Evolutionary conservation across 495 filamentous ascomycete genomes (phyloP).

Genomic region (Penicillium dipodomyicola): DNA sequence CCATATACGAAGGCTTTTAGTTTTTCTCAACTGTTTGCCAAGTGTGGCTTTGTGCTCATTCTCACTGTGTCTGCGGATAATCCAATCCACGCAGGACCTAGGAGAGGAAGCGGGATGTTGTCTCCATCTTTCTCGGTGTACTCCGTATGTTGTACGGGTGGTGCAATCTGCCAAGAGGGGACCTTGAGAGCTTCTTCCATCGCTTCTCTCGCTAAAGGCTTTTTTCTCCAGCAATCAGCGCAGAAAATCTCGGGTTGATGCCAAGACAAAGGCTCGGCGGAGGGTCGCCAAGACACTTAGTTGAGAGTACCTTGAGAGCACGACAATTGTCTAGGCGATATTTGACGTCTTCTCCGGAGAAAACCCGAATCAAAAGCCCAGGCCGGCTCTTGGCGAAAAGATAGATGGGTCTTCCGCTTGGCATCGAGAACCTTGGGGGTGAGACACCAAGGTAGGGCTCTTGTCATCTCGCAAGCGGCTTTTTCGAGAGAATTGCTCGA

Average conservation of each 20-base stretch:
- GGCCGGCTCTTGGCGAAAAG: slow-evolving; percentile 14
- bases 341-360: not conserved
- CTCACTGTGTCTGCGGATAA: not conserved
- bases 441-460: not conserved
- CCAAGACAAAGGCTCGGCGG: slow-evolving; percentile 22
- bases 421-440: slow-evolving; percentile 17
- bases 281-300: slow-evolving; percentile 23
- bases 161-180: slow-evolving; percentile 13
- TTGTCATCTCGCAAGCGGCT: no score
- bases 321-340: slow-evolving; percentile 1
- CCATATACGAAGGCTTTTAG: not conserved
- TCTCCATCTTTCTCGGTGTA: not conserved
- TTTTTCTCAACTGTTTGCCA: slow-evolving; percentile 1
- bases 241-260: not conserved
- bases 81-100: not conserved
- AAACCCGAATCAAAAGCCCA: not conserved
- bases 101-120: slow-evolving; percentile 1
- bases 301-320: slow-evolving; percentile 24
- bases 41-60: not conserved
- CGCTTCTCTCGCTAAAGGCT: not conserved
- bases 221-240: slow-evolving; percentile 1
- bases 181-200: slow-evolving; percentile 17
- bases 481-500: not conserved
- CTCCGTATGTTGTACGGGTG: not conserved
- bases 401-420: slow-evolving; percentile 14